phyloP scores from a whole-genome alignment of 192 early-diverging fungal genomes.

The Linnemannia elongata region DNA sequence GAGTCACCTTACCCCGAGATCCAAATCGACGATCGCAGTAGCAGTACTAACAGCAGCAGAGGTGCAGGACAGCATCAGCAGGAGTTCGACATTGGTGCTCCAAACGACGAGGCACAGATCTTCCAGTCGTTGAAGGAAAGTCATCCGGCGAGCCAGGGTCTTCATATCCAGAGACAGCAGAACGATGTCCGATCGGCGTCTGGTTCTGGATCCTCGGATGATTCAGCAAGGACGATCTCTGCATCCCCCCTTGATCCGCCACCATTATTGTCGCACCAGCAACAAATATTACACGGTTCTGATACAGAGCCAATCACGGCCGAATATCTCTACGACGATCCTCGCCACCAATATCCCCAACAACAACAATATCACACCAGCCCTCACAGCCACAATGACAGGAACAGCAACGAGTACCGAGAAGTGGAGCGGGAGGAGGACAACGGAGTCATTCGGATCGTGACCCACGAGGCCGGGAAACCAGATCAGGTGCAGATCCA shows the following conservation, averaged over 20 bases:
- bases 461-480: slow-evolving; percentile 8
- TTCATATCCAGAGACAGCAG: slow-evolving; percentile 4
- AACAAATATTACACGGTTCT: not conserved
- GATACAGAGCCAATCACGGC: not conserved
- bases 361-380: not conserved
- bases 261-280: not conserved
- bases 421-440: slow-evolving; percentile 36
- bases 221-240: slow-evolving; percentile 11
- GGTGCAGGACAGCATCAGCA: not conserved
- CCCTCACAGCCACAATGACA: not conserved
- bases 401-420: not conserved
- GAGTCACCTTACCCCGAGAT: not conserved
- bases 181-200: not conserved
- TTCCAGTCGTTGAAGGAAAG: slow-evolving; percentile 23
- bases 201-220: not conserved
- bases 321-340: not conserved
- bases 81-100: not conserved
- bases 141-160: slow-evolving; percentile 24
- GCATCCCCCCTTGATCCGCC: not conserved
- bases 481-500: not conserved
- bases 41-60: not conserved
- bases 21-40: not conserved
- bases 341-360: not conserved
- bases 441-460: slow-evolving; percentile 15
- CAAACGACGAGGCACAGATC: not conserved